Base-by-base conservation (phyloP, 345 rosid genomes). In the Eucalyptus curtisii region DNA sequence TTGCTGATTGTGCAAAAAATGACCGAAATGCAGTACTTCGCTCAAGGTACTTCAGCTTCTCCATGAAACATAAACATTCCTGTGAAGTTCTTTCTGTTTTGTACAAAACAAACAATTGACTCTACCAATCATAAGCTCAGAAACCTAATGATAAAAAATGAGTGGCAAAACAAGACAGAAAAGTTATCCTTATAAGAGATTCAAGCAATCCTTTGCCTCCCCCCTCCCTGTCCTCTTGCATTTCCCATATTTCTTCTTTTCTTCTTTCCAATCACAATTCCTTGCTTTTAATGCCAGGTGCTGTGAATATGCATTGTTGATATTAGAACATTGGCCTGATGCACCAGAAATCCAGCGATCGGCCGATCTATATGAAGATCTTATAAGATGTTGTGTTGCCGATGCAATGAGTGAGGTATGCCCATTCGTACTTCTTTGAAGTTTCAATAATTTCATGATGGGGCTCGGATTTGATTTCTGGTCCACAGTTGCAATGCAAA, bases 401-500 rank as follows among this genome's bases (percentile, higher is more conserved):
- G 99, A 98, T 94, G 99, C 99, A 89, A 98, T 98, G 98, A 98
- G 99, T 90, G 99, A 98, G 99, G 99, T 98, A 76, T 20, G 84
- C 47, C 84, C 44, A 25, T 76, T 76, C 2, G 15, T 76, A 22
- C 84, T 40, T 40, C 27, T 76, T 76, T 76, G 24, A 76, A 76
- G 84, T 76, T 76, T 20, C 30, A 20, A 40, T 40, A 76, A 76
- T 76, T 76, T 76, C 84, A 40, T 76, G 84, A 40, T 17, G 30
- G 47, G 84, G 47, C 27, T 37, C 0, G 27, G 24, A 76, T 19
- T 76, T 40, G 84, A 76, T 76, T 76, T 33, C 81, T 40, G 47
- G 84, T 76, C 47, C 47, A 20, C 15, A 76, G 47, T 76, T 76
- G 84, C 15, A 13, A 20, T 76, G 84, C 81, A 19, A 71, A 68